Evolutionary conservation across 257 asterid species (phyloP), one percentile per base, ranked within the genome.

Genomic region (Lavandula angustifolia): DNA sequence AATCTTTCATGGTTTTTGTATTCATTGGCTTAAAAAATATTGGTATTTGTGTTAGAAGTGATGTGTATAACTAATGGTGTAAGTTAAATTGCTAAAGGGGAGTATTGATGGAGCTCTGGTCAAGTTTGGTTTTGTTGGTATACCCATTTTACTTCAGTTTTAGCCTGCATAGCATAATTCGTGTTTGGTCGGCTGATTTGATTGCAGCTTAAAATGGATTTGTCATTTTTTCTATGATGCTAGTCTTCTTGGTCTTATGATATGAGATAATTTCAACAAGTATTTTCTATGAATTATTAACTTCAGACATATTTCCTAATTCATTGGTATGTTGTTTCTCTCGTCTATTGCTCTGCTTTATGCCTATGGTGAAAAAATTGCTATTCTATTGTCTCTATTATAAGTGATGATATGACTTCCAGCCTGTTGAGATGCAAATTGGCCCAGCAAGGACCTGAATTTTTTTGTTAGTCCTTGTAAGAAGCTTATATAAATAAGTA

Each of bases 71-170:
- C 40, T 56, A 53, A 59, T 16, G 44, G 54, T 60, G 59, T 41
- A 57, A 29, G 53, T 32, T 37, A 29, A 66, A 57, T 13, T 34
- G 50, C 13, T 64, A 13, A 50, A 58, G 53, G 49, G 48, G 72
- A 67, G 68, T 33, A 40, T 31, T 16, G 56, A 66, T 54, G 3
- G 72, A 72, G 41, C 41, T 49, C 38, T 16, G 3, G 34, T 60
- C 22, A 12, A 9, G 73, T 67, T 44, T 54, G 47, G 18, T 40
- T 65, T 54, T 54, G 18, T 52, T 60, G 12, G 4, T 6, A 3
- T 38, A 5, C 61, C 18, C 1, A 4, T 38, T 11, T 55, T 67
- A 2, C 44, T 53, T 51, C 40, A 11, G 11, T 18, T 11, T 66
- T 53, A 14, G 44, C 2, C 18, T 40, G 55, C 50, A 44, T 11